These are phyloP conservation scores for Selaginella tamariscina DNA, from an alignment of 75 land plant genomes.

Conservation along the genomic window DNA sequence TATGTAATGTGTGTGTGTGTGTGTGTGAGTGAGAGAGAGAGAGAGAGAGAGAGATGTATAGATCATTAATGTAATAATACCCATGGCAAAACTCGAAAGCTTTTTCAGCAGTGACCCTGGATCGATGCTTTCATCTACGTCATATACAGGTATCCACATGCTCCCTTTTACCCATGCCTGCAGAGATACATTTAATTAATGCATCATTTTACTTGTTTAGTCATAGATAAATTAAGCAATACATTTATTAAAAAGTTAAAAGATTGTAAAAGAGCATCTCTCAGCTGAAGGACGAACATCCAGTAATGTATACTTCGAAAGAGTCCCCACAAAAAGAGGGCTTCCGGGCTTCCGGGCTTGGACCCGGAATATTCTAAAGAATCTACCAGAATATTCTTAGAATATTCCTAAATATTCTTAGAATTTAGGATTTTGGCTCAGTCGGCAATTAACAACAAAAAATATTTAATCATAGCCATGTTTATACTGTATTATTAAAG, in stretches of 20 bases:
- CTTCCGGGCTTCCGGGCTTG: too few relatives aligned
- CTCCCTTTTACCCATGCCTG: conserved; percentile 87
- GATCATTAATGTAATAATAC: conserved; percentile 22
- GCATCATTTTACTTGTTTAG: too few relatives aligned
- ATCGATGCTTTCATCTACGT: conserved; percentile 41
- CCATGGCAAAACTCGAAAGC: conserved; percentile 69
- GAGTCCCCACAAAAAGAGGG: too few relatives aligned
- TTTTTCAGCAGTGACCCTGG: conserved; percentile 46
- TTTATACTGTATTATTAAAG: too few relatives aligned
- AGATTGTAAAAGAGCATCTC: neutral
- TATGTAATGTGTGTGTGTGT: neutral
- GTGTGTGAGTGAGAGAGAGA: neutral
- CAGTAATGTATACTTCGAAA: neutral
- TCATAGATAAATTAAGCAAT: neutral
- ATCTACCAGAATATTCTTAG: too few relatives aligned
- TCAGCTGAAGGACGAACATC: neutral
- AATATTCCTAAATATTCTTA: too few relatives aligned
- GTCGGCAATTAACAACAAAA: too few relatives aligned
- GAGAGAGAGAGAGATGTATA: too few relatives aligned
- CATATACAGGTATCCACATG: conserved; percentile 75
- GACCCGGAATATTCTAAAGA: too few relatives aligned
- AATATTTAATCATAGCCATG: too few relatives aligned
- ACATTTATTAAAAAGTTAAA: neutral
- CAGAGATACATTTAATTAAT: too few relatives aligned
- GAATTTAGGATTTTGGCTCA: too few relatives aligned